phyloP scores from a whole-genome alignment of 805 yeast genomes.

The Citeromyces matritensis region DNA sequence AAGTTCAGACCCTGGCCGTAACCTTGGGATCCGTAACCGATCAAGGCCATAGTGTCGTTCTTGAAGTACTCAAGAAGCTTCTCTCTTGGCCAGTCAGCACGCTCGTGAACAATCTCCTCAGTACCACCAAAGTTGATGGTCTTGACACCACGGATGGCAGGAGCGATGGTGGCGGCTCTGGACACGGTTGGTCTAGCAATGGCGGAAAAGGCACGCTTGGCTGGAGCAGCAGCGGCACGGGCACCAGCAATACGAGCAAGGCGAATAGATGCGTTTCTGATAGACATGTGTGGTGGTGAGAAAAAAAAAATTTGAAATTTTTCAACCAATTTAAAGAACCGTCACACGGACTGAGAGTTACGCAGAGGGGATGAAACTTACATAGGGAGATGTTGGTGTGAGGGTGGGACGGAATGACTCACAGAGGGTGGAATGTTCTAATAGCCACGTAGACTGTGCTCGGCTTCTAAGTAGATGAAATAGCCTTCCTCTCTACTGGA shows the following conservation, averaged over 20 bases:
- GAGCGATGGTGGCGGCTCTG: slow-evolving; percentile 18
- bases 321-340: neutral
- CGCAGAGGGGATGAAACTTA: neutral
- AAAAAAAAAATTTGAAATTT: neutral
- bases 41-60: slow-evolving; percentile 92
- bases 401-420: neutral
- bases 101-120: slow-evolving; percentile 92
- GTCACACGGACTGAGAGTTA: too few species aligned
- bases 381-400: neutral
- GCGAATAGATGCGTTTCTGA: slow-evolving; percentile 32
- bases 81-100: slow-evolving; percentile 99
- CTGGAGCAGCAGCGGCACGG: slow-evolving; percentile 22
- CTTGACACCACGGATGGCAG: slow-evolving; percentile 69
- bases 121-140: slow-evolving; percentile 94
- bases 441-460: too few species aligned
- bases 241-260: slow-evolving; percentile 30
- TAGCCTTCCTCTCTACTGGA: too few species aligned
- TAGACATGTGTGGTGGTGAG: slow-evolving; percentile 8
- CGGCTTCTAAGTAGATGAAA: too few species aligned
- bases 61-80: slow-evolving; percentile 93
- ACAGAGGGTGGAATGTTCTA: neutral
- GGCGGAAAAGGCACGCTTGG: slow-evolving; percentile 46
- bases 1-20: slow-evolving; percentile 99
- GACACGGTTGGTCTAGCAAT: slow-evolving; percentile 27
- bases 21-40: slow-evolving; percentile 99